Evolutionary conservation across 768 basidiomycete species (phyloP).

Genomic region (Termitomyces sp.): DNA sequence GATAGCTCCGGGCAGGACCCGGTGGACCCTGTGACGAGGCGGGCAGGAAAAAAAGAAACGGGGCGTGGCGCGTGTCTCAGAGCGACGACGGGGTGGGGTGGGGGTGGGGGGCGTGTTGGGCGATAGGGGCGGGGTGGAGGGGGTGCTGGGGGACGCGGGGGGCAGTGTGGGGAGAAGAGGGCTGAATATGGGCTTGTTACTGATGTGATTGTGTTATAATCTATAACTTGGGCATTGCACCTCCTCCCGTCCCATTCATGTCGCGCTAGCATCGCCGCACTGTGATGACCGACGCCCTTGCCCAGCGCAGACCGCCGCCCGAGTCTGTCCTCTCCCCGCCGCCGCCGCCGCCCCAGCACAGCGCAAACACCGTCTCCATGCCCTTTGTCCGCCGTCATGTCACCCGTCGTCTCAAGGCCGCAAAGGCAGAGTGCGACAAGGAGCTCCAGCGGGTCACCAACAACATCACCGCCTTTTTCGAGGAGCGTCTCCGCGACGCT

Average conservation of each 20-base stretch:
- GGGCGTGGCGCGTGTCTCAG: constrained; percentile 4
- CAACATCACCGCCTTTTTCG: constrained; percentile 92
- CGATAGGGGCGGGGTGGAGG: not conserved
- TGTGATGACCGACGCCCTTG: constrained; percentile 46
- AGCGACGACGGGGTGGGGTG: not conserved
- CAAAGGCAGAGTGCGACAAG: constrained; percentile 96
- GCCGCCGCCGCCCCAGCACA: constrained; percentile 34
- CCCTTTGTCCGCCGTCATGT: constrained; percentile 92
- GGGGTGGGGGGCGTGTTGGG: not conserved
- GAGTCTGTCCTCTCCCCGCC: constrained; percentile 54
- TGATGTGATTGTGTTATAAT: constrained; percentile 17
- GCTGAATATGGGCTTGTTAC: not conserved
- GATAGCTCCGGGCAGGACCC: constrained; percentile 11
- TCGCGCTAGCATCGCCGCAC: constrained; percentile 17
- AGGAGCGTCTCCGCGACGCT: constrained; percentile 78
- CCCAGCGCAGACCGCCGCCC: constrained; percentile 46
- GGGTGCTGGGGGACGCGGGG: not conserved
- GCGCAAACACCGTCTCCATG: constrained; percentile 81
- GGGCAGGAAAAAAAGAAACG: constrained; percentile 1
- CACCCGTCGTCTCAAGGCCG: constrained; percentile 84
- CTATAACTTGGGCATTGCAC: not conserved
- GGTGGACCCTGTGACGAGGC: constrained; percentile 6
- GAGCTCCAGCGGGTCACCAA: constrained; percentile 91
- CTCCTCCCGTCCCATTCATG: constrained; percentile 22
- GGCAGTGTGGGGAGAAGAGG: not conserved